Evolutionary conservation across 257 asterid species (phyloP).

Genomic region (Solanum corneliomulleri): DNA sequence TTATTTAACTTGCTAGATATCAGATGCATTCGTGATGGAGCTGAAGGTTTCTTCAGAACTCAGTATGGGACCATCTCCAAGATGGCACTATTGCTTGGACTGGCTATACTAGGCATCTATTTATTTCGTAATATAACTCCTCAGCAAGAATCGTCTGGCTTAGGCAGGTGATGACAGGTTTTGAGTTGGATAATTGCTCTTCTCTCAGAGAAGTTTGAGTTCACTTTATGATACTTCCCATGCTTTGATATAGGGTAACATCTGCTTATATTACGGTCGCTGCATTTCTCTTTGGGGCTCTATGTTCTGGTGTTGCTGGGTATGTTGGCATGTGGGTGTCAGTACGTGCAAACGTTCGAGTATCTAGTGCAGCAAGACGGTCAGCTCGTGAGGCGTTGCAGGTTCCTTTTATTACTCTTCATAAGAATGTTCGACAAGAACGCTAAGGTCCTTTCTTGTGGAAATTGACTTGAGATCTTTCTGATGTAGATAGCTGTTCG

Average conservation of each 20-base stretch:
- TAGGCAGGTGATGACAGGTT: slow-evolving; percentile 58
- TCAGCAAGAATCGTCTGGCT: slow-evolving; percentile 84
- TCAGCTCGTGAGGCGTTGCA: slow-evolving; percentile 97
- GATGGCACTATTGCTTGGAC: slow-evolving; percentile 78
- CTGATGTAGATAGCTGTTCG: slow-evolving; percentile 85
- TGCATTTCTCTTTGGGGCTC: slow-evolving; percentile 89
- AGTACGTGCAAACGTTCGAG: slow-evolving; percentile 98
- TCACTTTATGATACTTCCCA: not conserved
- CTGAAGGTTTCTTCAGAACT: slow-evolving; percentile 96
- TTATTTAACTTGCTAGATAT: slow-evolving; percentile 52
- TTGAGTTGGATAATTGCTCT: not conserved
- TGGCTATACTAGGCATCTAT: slow-evolving; percentile 68
- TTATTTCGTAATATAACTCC: slow-evolving; percentile 81
- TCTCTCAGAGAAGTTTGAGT: not conserved
- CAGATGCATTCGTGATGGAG: slow-evolving; percentile 99
- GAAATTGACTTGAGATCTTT: slow-evolving; percentile 8
- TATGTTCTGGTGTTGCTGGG: slow-evolving; percentile 98
- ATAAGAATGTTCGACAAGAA: not conserved
- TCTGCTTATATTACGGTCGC: slow-evolving; percentile 83
- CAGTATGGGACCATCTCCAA: slow-evolving; percentile 93
- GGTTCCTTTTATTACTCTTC: slow-evolving; percentile 29
- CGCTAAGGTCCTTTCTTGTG: not conserved
- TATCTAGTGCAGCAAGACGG: slow-evolving; percentile 97
- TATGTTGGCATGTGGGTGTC: slow-evolving; percentile 99
- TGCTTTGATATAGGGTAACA: slow-evolving; percentile 45